Evolutionary conservation across 495 filamentous ascomycete species (phyloP).

Genomic region (Trichoderma reesei): DNA sequence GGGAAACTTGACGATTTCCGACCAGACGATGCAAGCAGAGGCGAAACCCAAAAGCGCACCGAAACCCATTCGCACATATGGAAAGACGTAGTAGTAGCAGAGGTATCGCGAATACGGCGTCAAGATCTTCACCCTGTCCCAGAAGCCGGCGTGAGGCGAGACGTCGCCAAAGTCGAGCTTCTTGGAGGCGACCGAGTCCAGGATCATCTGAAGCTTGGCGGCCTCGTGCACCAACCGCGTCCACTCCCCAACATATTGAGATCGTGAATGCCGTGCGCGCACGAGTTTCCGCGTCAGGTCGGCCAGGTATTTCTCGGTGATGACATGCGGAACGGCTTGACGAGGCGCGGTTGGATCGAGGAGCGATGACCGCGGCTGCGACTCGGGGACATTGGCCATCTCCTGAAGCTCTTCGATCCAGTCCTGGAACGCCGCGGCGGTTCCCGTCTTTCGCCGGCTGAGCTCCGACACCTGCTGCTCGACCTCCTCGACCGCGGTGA

Average conservation of each 20-base stretch:
- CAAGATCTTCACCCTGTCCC: constrained; percentile 49
- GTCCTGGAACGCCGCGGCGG: constrained; percentile 70
- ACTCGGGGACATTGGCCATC: constrained; percentile 56
- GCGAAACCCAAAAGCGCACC: constrained; percentile 59
- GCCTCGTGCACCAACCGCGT: constrained; percentile 64
- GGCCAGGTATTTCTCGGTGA: constrained; percentile 88
- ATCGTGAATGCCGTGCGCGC: constrained; percentile 70
- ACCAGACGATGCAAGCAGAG: constrained; percentile 80
- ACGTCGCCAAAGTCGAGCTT: constrained; percentile 61
- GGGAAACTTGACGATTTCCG: constrained; percentile 72
- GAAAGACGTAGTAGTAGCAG: constrained; percentile 59
- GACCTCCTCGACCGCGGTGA: constrained; percentile 67
- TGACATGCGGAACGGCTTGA: constrained; percentile 56
- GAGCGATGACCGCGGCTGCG: constrained; percentile 41
- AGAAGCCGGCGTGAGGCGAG: constrained; percentile 43
- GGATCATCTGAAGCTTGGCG: constrained; percentile 63
- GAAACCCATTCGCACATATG: constrained; percentile 49
- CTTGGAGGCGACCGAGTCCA: constrained; percentile 75
- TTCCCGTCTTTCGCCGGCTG: constrained; percentile 69
- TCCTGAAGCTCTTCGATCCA: constrained; percentile 92
- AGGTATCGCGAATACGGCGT: constrained; percentile 81
- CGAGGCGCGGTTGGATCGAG: constrained; percentile 26
- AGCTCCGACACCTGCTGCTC: constrained; percentile 72
- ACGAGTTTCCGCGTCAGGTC: constrained; percentile 74
- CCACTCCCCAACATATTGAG: constrained; percentile 80